Evolutionary conservation across 306 rosid species (phyloP).

Genomic region (Sophora flavescens): DNA sequence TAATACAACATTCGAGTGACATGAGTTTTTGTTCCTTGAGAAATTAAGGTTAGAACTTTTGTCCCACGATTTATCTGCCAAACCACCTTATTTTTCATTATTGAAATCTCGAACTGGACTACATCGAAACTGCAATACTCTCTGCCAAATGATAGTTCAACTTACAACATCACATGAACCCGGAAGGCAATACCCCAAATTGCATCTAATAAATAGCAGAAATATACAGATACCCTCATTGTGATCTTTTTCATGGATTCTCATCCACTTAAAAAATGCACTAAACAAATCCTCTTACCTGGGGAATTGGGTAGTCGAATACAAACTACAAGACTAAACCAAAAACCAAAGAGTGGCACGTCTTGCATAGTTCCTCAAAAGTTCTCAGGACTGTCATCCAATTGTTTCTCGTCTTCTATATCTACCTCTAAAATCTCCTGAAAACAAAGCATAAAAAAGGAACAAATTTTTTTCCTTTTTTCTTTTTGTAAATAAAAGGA

Average conservation of each 20-base stretch:
- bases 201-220: neutral
- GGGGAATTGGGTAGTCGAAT: neutral
- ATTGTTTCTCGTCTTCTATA: constrained; percentile 88
- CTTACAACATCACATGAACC: neutral
- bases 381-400: constrained; percentile 93
- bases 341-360: neutral
- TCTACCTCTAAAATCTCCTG: constrained; percentile 98
- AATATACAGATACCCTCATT: constrained; percentile 12
- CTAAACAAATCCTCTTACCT: neutral
- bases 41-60: constrained; percentile 8
- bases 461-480: neutral
- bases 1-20: neutral
- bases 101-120: neutral
- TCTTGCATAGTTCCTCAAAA: constrained; percentile 53
- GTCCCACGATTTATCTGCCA: neutral
- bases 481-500: too few species aligned
- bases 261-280: constrained; percentile 21
- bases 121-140: constrained; percentile 9
- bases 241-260: constrained; percentile 7
- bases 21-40: neutral
- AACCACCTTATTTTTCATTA: neutral
- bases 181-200: neutral
- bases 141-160: constrained; percentile 7
- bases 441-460: constrained; percentile 6
- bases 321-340: neutral